Evolutionary conservation across 2,329 filamentous ascomycete species (phyloP).

Genomic region (Talaromyces sp.): DNA sequence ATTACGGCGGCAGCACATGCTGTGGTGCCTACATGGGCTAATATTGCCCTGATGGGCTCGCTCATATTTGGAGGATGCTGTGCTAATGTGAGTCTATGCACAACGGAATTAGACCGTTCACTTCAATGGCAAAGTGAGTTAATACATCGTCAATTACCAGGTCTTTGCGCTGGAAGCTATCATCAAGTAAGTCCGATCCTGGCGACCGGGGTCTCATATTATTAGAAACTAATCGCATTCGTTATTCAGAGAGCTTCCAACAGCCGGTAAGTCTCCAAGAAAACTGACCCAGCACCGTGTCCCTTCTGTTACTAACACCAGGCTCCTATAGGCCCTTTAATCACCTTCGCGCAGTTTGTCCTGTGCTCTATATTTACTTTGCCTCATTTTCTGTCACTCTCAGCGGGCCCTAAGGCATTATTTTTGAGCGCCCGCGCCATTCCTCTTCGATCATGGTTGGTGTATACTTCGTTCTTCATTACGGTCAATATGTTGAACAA

Average conservation of each 20-base stretch:
- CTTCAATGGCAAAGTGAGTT: neutral
- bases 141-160: constrained; percentile 50
- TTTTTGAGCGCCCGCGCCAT: constrained; percentile 78
- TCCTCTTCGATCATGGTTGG: constrained; percentile 79
- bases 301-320: neutral
- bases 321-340: constrained; percentile 66
- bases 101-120: neutral
- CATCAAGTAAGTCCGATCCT: constrained; percentile 70
- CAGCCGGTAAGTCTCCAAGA: constrained; percentile 64
- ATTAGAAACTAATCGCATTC: constrained; percentile 10
- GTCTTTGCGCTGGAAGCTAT: constrained; percentile 97
- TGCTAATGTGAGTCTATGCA: constrained; percentile 72
- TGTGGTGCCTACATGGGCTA: constrained; percentile 62
- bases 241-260: constrained; percentile 71
- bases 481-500: constrained; percentile 96
- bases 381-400: constrained; percentile 71
- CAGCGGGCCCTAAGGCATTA: constrained; percentile 62
- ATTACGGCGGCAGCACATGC: constrained; percentile 34
- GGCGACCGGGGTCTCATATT: neutral
- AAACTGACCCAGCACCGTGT: neutral
- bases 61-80: constrained; percentile 97
- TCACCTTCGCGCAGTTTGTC: constrained; percentile 87
- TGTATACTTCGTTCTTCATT: constrained; percentile 91
- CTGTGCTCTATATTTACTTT: constrained; percentile 80
- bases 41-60: constrained; percentile 68